These are phyloP conservation scores for Venturia asperata DNA, from an alignment of 2,329 filamentous ascomycete genomes.

Conservation along the genomic window DNA sequence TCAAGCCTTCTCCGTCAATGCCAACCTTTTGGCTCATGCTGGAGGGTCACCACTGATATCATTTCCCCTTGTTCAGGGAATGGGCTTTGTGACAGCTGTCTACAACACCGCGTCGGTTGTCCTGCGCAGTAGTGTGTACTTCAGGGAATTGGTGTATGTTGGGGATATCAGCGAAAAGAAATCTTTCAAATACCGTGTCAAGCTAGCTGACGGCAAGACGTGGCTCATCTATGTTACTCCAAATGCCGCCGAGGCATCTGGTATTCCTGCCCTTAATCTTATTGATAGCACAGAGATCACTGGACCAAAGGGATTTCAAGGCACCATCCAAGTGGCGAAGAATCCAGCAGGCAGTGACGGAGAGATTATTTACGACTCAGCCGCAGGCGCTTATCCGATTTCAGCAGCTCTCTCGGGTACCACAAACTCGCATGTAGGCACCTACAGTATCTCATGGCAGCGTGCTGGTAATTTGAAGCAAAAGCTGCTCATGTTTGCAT, in stretches of 20 bases:
- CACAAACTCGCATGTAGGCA: conserved; percentile 45
- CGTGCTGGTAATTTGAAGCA: conserved; percentile 57
- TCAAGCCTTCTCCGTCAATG: conserved; percentile 54
- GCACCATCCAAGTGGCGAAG: conserved; percentile 77
- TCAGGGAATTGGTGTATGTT: conserved; percentile 50
- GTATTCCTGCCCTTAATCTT: conserved; percentile 13
- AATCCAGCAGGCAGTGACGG: conserved; percentile 52
- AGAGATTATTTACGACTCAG: conserved; percentile 65
- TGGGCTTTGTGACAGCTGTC: conserved; percentile 74
- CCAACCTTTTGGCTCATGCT: conserved; percentile 54
- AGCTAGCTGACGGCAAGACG: conserved; percentile 55
- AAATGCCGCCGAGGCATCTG: conserved; percentile 35
- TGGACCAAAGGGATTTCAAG: conserved; percentile 62
- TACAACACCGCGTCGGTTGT: conserved; percentile 65
- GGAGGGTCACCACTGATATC: conserved; percentile 55
- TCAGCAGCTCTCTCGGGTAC: conserved; percentile 58
- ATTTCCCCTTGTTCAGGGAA: conserved; percentile 82
- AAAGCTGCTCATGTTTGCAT: conserved; percentile 74
- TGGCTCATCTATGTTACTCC: conserved; percentile 75
- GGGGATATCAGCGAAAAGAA: conserved; percentile 47
- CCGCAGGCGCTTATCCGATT: conserved; percentile 67
- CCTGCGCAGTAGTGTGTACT: conserved; percentile 68
- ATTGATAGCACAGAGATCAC: conserved; percentile 57
- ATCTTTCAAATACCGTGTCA: conserved; percentile 68
- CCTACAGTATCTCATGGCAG: conserved; percentile 65